Base-by-base conservation (phyloP, 2,329 filamentous ascomycete genomes). In the Tolypocladium paradoxum region DNA sequence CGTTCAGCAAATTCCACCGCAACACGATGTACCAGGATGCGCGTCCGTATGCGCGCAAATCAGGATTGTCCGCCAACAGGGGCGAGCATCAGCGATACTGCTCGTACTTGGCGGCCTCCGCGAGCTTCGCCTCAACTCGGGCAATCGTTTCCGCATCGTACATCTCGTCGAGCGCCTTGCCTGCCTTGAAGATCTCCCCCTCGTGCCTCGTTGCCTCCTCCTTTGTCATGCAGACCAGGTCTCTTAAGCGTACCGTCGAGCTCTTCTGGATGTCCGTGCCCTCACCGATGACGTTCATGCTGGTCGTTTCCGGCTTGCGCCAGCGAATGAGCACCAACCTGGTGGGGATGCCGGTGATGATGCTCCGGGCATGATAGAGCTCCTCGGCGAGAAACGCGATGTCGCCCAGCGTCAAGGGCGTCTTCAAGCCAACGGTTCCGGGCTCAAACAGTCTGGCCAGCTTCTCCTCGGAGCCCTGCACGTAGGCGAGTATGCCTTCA, bases 151-250 rank as follows among this genome's bases (percentile, higher is more conserved):
- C 79, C 18, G 69, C 64, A 61, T 85, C 83, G 64, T 96, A 99
- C 29, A 96, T 57, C 1, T 92, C 85, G 58, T 88, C 85, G 0
- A 82, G 74, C 9, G 65, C 70, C 70, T 84, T 87, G 1, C 77
- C 79, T 0, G 81, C 87, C 61, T 81, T 84, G 46, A 97, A 73
- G 1, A 97, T 77, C 63, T 89, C 76, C 66, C 84, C 87, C 65
- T 95, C 88, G 68, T 99, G 93, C 54, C 80, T 77, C 18, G 77
- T 72, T 3, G 87, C 88, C 69, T 96, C 91, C 56, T 96, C 91
- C 67, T 91, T 95, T 1, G 91, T 96, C 88, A 96, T 89, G 61
- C 87, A 88, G 0, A 96, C 90, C 55, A 96, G 65, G 47, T 95
- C 85, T 31, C 78, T 76, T 60, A 92, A 70, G 34, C 76, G 69